phyloP scores from a whole-genome alignment of 2,329 filamentous ascomycete genomes.

The Aspergillus quadrilineatus region DNA sequence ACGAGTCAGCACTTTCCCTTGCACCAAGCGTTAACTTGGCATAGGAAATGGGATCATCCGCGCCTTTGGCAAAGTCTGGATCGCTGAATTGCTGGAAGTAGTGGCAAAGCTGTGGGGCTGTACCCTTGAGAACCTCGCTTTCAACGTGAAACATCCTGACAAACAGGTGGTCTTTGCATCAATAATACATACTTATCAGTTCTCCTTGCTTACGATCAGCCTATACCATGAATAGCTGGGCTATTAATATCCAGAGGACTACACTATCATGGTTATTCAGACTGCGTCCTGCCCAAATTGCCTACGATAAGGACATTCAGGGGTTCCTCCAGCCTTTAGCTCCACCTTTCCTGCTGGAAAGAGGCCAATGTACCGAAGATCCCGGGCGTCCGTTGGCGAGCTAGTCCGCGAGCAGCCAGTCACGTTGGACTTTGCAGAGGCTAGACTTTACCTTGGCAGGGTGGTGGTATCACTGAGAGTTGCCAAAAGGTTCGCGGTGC shows the following conservation, averaged over 20 bases:
- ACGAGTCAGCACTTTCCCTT: not conserved
- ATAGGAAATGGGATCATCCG: not conserved
- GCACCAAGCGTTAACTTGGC: not conserved
- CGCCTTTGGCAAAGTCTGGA: not conserved
- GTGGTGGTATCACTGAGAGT: not conserved
- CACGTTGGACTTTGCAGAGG: not conserved
- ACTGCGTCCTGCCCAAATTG: not conserved
- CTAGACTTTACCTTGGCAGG: not conserved
- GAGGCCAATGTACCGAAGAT: conserved; percentile 14
- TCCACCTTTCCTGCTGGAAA: conserved; percentile 10
- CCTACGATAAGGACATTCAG: conserved; percentile 7
- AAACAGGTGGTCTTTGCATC: conserved; percentile 8
- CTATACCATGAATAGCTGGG: not conserved
- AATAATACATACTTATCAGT: no score
- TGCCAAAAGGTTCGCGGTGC: not conserved
- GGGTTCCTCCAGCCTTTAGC: not conserved
- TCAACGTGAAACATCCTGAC: not conserved
- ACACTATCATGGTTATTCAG: not conserved
- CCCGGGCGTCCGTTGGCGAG: conserved; percentile 7
- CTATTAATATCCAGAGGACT: not conserved
- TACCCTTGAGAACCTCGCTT: not conserved
- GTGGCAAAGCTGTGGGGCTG: not conserved
- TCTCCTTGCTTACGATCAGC: not conserved
- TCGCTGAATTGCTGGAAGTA: not conserved
- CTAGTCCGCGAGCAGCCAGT: conserved; percentile 13